A percentile compares a stretch with the other conserved stretches of the same genome.
Conservation (phyloP, 2,329 filamentous ascomycete genomes). For the Ceratocystis colombiana region DNA sequence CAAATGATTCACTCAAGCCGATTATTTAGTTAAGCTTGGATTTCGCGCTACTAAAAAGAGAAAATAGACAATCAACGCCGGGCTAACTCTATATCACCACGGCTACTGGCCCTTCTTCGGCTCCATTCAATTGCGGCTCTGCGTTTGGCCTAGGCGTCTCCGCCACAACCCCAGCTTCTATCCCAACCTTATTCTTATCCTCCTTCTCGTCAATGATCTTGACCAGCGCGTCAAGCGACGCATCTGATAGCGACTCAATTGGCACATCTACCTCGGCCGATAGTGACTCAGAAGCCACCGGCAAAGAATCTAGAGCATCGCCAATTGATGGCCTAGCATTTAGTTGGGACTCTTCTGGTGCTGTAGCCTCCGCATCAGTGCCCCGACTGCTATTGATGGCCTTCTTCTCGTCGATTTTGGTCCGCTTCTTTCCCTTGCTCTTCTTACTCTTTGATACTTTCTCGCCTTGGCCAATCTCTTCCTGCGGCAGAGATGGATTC, state of each 20-base stretch:
- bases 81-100: neutral
- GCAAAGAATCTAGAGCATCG: neutral
- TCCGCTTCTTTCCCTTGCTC: neutral
- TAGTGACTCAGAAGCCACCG: neutral
- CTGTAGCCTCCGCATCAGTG: neutral
- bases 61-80: neutral
- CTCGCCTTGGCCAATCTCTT: neutral
- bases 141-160: neutral
- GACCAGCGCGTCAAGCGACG: constrained; percentile 9
- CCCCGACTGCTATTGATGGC: neutral
- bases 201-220: constrained; percentile 13
- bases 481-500: neutral
- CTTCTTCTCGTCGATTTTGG: constrained; percentile 11
- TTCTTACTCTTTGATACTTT: neutral
- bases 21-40: too few relatives aligned
- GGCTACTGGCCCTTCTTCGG: neutral
- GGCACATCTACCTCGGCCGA: neutral
- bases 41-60: neutral
- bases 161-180: neutral
- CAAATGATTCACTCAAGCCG: too few relatives aligned
- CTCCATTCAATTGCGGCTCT: neutral
- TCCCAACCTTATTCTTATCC: neutral
- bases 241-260: constrained; percentile 10
- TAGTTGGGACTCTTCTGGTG: neutral
- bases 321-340: neutral